Percentiles rank a stretch among this genome's conserved stretches.
Evolutionary conservation across 805 yeast species (phyloP).

Genomic region (Lipomyces spencermartinsiae): DNA sequence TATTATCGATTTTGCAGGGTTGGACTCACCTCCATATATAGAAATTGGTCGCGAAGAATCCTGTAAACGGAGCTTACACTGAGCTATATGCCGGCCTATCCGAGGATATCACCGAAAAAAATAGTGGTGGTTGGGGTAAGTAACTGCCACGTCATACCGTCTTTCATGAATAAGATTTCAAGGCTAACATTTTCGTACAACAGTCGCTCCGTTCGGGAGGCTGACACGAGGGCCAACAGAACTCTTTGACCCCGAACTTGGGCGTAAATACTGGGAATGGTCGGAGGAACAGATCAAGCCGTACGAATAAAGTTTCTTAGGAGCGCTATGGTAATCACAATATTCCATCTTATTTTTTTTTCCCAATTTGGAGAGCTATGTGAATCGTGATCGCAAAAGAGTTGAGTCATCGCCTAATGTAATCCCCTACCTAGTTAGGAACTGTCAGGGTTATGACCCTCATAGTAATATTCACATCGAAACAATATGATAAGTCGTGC

Average conservation of each 20-base stretch:
- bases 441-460: slow-evolving; percentile 4
- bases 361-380: too few species aligned
- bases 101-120: slow-evolving; percentile 47
- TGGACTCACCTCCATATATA: slow-evolving; percentile 1
- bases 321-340: slow-evolving; percentile 4
- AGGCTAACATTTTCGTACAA: slow-evolving; percentile 3
- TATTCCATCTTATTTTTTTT: not conserved
- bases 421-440: slow-evolving; percentile 4
- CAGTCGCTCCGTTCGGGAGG: slow-evolving; percentile 6
- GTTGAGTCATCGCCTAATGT: slow-evolving; percentile 1
- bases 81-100: slow-evolving; percentile 53
- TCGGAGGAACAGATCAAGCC: slow-evolving; percentile 2
- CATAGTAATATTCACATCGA: not conserved
- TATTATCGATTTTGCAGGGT: slow-evolving; percentile 3
- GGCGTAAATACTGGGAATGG: slow-evolving; percentile 4
- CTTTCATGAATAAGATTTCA: not conserved
- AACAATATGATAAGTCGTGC: slow-evolving; percentile 1
- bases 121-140: slow-evolving; percentile 45
- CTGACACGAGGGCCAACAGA: slow-evolving; percentile 3
- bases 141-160: not conserved
- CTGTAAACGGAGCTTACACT: slow-evolving; percentile 52
- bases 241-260: not conserved
- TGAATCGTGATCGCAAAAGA: not conserved
- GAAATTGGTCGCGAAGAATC: slow-evolving; percentile 6
- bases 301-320: not conserved